These are phyloP conservation scores for Gyromitra esculenta DNA, from an alignment of 2,329 filamentous ascomycete genomes.

Conservation along the genomic window DNA sequence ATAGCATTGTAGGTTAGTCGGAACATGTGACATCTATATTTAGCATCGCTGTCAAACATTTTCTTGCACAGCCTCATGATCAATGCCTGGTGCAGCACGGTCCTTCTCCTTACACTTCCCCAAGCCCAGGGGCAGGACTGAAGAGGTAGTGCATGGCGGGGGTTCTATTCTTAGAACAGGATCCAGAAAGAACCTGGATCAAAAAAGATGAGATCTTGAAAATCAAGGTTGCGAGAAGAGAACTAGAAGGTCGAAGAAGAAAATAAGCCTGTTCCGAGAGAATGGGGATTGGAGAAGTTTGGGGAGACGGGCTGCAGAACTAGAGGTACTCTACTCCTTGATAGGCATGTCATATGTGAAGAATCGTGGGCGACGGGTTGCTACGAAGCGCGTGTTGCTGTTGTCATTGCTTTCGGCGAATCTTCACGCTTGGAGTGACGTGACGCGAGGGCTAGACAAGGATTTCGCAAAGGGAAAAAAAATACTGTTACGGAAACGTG, in stretches of 20 bases:
- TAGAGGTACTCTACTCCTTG: constrained; percentile 4
- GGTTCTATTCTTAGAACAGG: constrained; percentile 32
- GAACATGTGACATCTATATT: constrained; percentile 23
- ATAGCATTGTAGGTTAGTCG: constrained; percentile 17
- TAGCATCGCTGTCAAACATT: constrained; percentile 12
- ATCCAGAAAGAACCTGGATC: constrained; percentile 15
- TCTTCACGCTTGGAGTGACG: constrained; percentile 24
- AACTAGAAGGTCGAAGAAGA: constrained; percentile 18
- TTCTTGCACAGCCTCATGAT: constrained; percentile 42
- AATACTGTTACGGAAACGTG: neutral
- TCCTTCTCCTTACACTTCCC: constrained; percentile 11
- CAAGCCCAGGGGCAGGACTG: constrained; percentile 8
- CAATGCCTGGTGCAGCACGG: constrained; percentile 23
- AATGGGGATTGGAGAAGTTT: constrained; percentile 38
- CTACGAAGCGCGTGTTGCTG: constrained; percentile 7
- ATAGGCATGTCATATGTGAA: constrained; percentile 12
- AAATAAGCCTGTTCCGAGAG: constrained; percentile 25
- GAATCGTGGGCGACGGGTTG: constrained; percentile 11
- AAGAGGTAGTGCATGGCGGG: neutral
- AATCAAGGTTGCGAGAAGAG: constrained; percentile 30
- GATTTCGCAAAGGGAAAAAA: constrained; percentile 12
- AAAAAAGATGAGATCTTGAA: constrained; percentile 29
- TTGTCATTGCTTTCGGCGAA: neutral
- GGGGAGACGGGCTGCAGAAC: constrained; percentile 15
- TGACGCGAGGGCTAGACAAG: constrained; percentile 36